A percentile compares a stretch with the other conserved stretches of the same genome.
Conservation (phyloP, 2,329 filamentous ascomycete genomes). For the Atkinsonella hypoxylon region DNA sequence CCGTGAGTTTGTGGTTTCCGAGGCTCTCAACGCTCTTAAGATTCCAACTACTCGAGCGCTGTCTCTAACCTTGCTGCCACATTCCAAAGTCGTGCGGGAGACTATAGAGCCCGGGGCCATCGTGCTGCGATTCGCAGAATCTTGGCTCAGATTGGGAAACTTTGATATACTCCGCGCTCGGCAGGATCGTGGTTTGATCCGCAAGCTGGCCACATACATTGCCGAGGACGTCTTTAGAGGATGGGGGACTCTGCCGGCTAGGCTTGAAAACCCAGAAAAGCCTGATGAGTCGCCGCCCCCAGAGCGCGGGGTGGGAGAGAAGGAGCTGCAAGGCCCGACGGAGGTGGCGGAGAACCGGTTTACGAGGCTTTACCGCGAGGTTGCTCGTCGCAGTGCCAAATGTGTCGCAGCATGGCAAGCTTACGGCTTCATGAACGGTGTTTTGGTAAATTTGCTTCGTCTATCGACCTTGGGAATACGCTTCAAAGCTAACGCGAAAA, state of each 20-base stretch:
- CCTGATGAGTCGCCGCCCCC: conserved; percentile 30
- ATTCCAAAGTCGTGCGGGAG: conserved; percentile 65
- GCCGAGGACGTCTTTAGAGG: conserved; percentile 80
- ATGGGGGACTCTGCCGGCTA: conserved; percentile 70
- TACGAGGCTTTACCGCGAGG: conserved; percentile 73
- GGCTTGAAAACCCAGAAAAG: conserved; percentile 39
- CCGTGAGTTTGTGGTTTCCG: conserved; percentile 85
- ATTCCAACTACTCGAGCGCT: conserved; percentile 83
- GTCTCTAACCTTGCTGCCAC: conserved; percentile 64
- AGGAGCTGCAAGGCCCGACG: conserved; percentile 53
- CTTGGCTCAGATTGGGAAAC: conserved; percentile 86
- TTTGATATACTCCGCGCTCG: conserved; percentile 84
- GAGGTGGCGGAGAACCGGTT: conserved; percentile 75
- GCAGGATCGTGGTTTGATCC: conserved; percentile 63
- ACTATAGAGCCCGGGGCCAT: conserved; percentile 81
- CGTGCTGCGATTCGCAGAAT: conserved; percentile 80
- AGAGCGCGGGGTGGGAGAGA: conserved; percentile 38
- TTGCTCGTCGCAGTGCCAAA: conserved; percentile 71
- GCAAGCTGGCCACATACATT: conserved; percentile 67
- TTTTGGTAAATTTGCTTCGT: conserved; percentile 38
- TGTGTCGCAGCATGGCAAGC: conserved; percentile 93
- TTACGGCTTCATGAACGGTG: conserved; percentile 98
- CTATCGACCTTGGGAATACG: no score
- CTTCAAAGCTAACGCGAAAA: conserved; percentile 5
- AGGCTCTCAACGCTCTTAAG: conserved; percentile 71